Base-by-base conservation (phyloP, 1,139 yeast species). In the Magnusiomyces tetraspermus region DNA sequence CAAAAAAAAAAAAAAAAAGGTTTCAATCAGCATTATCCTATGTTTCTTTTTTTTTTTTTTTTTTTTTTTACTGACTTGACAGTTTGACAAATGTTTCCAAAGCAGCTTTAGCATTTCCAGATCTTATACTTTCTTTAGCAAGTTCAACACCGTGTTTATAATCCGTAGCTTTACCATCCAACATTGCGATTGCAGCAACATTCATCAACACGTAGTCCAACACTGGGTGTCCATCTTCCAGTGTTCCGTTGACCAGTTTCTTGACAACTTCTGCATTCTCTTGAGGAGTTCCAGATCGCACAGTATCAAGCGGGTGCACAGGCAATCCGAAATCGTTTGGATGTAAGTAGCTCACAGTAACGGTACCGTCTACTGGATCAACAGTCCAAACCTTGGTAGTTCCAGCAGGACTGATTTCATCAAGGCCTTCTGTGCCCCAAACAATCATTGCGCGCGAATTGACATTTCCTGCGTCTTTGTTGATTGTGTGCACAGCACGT, bases 321-420 rank as follows among this genome's bases (percentile, higher is more conserved):
- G 81, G 77, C 45, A 92, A 71, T 1, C 88, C 95, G 64, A 92
- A 92, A 37, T 71, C 69, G 0, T 95, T 94, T 8, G 73, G 80
- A 70, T 31, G 83, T 58, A 58, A 64, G 41, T 55, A 56, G 44
- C 58, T 60, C 67, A 59, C 74, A 66, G 45, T 67, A 61, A 54
- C 72, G 50, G 79, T 72, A 15, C 37, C 48, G 19, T n/a, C 13
- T 5, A 13, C 40, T 3, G 45, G 31, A 58, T 77, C 79, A 13
- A 85, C 78, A 53, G 76, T 72, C 98, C 98, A 92, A 57, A 84
- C 80, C 55, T 79, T 78, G 5, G 97, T 83, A 53, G 72, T 68
- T 0, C 97, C 97, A 44, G 83, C 79, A 1, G 97, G 96, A 0
- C 96, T 84, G 40, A 92, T 85, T 67, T 92, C 98, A 64, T 92